Percentiles rank a stretch among this genome's conserved stretches.
Evolutionary conservation across 805 yeast species (phyloP).

Genomic region (Saccharomycopsis sp.): DNA sequence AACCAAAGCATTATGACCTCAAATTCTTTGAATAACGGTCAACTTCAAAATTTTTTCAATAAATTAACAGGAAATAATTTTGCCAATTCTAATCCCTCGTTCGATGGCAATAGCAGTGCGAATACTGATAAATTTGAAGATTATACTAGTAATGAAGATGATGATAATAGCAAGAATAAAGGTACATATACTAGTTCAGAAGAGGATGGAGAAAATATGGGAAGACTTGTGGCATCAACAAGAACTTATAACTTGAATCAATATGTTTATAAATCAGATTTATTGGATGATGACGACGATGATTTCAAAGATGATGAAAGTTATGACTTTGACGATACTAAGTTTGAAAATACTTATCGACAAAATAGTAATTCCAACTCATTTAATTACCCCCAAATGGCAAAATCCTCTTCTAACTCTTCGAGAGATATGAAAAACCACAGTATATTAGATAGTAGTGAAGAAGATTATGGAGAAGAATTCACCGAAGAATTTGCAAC

Average conservation of each 20-base stretch:
- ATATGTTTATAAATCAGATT: constrained; percentile 10
- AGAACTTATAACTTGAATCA: constrained; percentile 13
- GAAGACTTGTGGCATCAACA: constrained; percentile 9
- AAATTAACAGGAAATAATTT: neutral
- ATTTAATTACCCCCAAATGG: neutral
- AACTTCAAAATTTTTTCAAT: constrained; percentile 11
- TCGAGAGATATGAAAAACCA: neutral
- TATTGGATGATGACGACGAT: constrained; percentile 12
- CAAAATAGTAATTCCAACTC: neutral
- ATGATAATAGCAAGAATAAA: constrained; percentile 1
- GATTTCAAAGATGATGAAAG: neutral
- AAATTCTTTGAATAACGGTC: neutral
- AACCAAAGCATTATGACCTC: constrained; percentile 7
- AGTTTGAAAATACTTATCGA: neutral
- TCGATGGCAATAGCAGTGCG: constrained; percentile 1
- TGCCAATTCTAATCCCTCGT: neutral
- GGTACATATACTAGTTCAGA: neutral
- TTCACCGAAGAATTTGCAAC: neutral
- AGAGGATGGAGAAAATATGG: neutral
- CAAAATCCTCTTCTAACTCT: neutral
- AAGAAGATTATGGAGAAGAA: neutral
- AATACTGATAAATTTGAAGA: constrained; percentile 7
- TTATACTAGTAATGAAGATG: constrained; percentile 6
- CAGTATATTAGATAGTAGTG: neutral
- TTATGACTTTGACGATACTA: neutral